These are phyloP conservation scores for Acacia crassicarpa DNA, from an alignment of 306 rosid species.

Conservation along the genomic window DNA sequence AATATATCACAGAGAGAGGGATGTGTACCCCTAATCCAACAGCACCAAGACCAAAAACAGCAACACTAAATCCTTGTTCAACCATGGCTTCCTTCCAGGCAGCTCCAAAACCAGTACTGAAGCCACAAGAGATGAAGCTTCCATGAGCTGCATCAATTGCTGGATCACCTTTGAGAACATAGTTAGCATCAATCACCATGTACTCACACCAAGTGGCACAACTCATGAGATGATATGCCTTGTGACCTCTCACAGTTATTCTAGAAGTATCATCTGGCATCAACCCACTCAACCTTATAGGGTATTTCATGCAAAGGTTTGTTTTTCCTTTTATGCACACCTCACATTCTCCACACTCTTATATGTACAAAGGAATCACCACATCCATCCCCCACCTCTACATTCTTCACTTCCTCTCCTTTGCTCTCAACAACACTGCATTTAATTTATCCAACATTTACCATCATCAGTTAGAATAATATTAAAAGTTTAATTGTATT, in stretches of 20 bases:
- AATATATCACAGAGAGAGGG: neutral
- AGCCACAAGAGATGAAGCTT: conserved; percentile 50
- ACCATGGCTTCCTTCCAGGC: conserved; percentile 43
- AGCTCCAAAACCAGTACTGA: conserved; percentile 44
- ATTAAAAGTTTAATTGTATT: too few species aligned
- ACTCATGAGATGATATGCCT: conserved; percentile 24
- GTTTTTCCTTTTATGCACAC: conserved; percentile 23
- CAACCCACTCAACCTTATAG: neutral
- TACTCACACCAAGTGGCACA: conserved; percentile 47
- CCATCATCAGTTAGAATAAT: neutral
- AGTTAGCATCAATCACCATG: conserved; percentile 33
- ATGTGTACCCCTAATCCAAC: conserved; percentile 48
- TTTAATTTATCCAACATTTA: neutral
- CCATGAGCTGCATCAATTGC: conserved; percentile 24
- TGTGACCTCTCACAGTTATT: conserved; percentile 19
- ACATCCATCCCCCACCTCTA: conserved; percentile 37
- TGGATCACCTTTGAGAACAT: conserved; percentile 26
- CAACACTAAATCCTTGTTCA: conserved; percentile 34
- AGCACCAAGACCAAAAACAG: conserved; percentile 47
- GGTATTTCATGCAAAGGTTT: neutral
- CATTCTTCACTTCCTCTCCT: conserved; percentile 30
- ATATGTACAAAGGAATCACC: conserved; percentile 35
- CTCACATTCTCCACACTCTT: conserved; percentile 41
- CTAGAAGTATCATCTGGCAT: neutral
- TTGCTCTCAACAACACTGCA: conserved; percentile 29